phyloP scores from a whole-genome alignment of 2,329 filamentous ascomycete genomes.

The Sporothrix euskadiensis region DNA sequence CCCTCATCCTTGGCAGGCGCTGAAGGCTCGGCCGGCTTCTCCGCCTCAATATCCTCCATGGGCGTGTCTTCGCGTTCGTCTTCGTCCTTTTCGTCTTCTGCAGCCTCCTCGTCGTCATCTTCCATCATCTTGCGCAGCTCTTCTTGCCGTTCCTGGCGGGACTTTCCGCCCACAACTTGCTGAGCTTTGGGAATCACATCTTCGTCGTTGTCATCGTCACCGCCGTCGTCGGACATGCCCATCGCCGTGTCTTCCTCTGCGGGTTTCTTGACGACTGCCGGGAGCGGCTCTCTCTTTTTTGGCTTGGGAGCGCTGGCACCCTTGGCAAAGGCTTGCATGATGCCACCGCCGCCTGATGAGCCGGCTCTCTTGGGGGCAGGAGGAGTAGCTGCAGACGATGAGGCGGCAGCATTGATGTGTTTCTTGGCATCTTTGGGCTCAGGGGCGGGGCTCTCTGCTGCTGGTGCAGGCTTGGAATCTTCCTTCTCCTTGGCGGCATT shows the following conservation, averaged over 20 bases:
- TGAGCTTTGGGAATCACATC: conserved; percentile 50
- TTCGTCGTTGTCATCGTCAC: conserved; percentile 51
- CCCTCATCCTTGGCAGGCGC: conserved; percentile 44
- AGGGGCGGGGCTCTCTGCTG: conserved; percentile 28
- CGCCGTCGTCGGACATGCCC: conserved; percentile 52
- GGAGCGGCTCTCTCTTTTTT: conserved; percentile 44
- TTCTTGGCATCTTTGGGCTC: conserved; percentile 44
- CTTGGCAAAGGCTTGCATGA: conserved; percentile 81
- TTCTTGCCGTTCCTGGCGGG: conserved; percentile 64
- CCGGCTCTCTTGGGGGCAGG: conserved; percentile 47
- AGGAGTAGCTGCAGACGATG: conserved; percentile 31
- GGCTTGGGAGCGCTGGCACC: conserved; percentile 51
- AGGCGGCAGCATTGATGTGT: conserved; percentile 19
- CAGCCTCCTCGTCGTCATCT: conserved; percentile 57
- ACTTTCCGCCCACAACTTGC: conserved; percentile 38
- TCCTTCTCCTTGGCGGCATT: conserved; percentile 33
- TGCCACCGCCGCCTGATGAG: conserved; percentile 50
- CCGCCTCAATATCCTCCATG: conserved; percentile 34
- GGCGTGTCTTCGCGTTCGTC: conserved; percentile 44
- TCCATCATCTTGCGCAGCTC: conserved; percentile 76
- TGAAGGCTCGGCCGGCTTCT: conserved; percentile 39
- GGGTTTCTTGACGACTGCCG: conserved; percentile 43
- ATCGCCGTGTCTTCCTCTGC: conserved; percentile 53
- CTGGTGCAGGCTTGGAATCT: background rate
- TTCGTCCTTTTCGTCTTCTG: conserved; percentile 49